A percentile compares a stretch with the other conserved stretches of the same genome.
Evolutionary conservation across 768 basidiomycete genomes (phyloP).

Genomic region (Leccinum imitatum): DNA sequence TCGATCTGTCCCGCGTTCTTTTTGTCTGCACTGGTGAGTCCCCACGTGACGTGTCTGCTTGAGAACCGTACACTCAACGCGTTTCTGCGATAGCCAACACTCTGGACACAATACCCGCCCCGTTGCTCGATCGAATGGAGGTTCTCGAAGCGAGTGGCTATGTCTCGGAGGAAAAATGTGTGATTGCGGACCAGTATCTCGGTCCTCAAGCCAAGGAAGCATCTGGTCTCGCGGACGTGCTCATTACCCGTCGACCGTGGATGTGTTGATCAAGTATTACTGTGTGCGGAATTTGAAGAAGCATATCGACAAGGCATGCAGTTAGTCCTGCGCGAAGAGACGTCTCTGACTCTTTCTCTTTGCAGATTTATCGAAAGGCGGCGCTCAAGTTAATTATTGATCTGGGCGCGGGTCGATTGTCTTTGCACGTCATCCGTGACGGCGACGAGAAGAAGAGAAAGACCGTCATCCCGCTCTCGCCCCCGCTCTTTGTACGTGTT

Average conservation of each 20-base stretch:
- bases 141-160: constrained; percentile 94
- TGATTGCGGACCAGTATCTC: constrained; percentile 85
- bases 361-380: constrained; percentile 93
- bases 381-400: constrained; percentile 89
- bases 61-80: constrained; percentile 8
- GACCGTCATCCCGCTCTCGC: constrained; percentile 22
- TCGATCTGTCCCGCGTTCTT: constrained; percentile 92
- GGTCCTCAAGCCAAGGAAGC: constrained; percentile 93
- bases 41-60: neutral
- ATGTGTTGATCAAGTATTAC: constrained; percentile 92
- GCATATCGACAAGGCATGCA: constrained; percentile 89
- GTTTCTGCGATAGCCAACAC: constrained; percentile 64
- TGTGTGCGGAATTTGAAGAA: constrained; percentile 97
- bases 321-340: neutral
- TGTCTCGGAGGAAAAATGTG: constrained; percentile 88
- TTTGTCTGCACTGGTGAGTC: constrained; percentile 87
- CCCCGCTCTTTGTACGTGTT: constrained; percentile 39
- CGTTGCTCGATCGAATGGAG: constrained; percentile 94
- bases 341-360: neutral
- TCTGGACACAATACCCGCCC: constrained; percentile 91
- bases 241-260: constrained; percentile 73
- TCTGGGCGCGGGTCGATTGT: constrained; percentile 55
- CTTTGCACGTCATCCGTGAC: constrained; percentile 9
- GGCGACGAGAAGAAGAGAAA: constrained; percentile 4
- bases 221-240: constrained; percentile 85